Percentiles rank a stretch among this genome's conserved stretches.
phyloP scores from a whole-genome alignment of 139 green algal species.

The Chlorella sp. region DNA sequence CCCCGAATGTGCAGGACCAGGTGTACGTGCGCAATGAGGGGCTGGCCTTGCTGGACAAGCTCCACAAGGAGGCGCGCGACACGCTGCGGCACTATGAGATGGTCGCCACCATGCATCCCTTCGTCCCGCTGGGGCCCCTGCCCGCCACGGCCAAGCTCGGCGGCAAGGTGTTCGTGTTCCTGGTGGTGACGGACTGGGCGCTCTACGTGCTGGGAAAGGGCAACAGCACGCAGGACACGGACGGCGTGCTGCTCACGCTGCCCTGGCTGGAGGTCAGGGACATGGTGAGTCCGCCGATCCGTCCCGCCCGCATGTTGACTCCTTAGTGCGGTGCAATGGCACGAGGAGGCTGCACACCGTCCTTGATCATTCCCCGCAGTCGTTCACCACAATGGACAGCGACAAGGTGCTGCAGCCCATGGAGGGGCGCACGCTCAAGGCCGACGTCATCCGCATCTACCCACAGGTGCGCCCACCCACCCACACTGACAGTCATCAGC shows the following conservation, averaged over 20 bases:
- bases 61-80: not conserved
- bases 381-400: not conserved
- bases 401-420: not conserved
- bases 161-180: not conserved
- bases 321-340: not conserved
- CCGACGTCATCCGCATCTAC: not conserved
- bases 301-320: not conserved
- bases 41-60: not conserved
- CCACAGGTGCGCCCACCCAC: not conserved
- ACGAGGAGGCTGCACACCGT: not conserved
- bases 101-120: not conserved
- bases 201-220: not conserved
- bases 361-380: not conserved
- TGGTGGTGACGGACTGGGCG: not conserved
- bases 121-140: not conserved
- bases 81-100: not conserved
- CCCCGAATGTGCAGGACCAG: not conserved
- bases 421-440: not conserved
- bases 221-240: not conserved
- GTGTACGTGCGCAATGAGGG: not conserved
- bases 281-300: not conserved
- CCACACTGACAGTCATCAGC: too few relatives aligned
- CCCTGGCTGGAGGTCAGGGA: not conserved
- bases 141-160: not conserved
- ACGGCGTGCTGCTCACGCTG: not conserved